Conservation (phyloP, 2,329 filamentous ascomycete species). For the Verticillium zaregamsianum region DNA sequence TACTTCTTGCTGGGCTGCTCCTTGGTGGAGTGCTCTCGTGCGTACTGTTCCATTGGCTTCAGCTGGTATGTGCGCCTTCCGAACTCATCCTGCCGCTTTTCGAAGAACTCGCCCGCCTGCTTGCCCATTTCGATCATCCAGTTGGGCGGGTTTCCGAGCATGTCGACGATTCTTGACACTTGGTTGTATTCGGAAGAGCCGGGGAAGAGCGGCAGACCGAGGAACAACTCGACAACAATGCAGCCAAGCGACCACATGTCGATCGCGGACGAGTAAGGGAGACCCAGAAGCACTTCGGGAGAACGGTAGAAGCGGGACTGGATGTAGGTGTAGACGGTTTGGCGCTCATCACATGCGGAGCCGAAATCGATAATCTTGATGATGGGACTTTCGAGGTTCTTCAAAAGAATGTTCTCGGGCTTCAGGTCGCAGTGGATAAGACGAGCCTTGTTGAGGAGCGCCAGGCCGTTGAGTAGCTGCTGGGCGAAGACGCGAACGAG, state of each 20-base stretch:
- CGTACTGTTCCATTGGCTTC: constrained; percentile 98
- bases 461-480: constrained; percentile 88
- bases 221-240: constrained; percentile 95
- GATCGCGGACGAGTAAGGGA: constrained; percentile 97
- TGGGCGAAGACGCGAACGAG: constrained; percentile 96
- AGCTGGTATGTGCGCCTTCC: constrained; percentile 85
- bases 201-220: constrained; percentile 90
- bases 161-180: constrained; percentile 93
- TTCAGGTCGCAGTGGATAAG: constrained; percentile 98
- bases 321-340: constrained; percentile 99
- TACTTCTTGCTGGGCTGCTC: constrained; percentile 99
- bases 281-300: constrained; percentile 88
- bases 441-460: constrained; percentile 90
- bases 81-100: constrained; percentile 87
- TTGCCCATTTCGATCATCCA: constrained; percentile 99
- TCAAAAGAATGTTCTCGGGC: constrained; percentile 94
- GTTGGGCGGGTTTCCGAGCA: constrained; percentile 91
- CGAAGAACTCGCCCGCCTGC: constrained; percentile 95
- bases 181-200: constrained; percentile 99
- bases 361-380: constrained; percentile 99
- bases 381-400: constrained; percentile 97
- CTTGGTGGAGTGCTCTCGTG: constrained; percentile 90
- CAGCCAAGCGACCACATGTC: constrained; percentile 99
- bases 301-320: constrained; percentile 98
- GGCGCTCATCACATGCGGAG: constrained; percentile 94